Evolutionary conservation across 2,329 filamentous ascomycete genomes (phyloP), one percentile per base, ranked within the genome.

Genomic region (Botrytis deweyae): DNA sequence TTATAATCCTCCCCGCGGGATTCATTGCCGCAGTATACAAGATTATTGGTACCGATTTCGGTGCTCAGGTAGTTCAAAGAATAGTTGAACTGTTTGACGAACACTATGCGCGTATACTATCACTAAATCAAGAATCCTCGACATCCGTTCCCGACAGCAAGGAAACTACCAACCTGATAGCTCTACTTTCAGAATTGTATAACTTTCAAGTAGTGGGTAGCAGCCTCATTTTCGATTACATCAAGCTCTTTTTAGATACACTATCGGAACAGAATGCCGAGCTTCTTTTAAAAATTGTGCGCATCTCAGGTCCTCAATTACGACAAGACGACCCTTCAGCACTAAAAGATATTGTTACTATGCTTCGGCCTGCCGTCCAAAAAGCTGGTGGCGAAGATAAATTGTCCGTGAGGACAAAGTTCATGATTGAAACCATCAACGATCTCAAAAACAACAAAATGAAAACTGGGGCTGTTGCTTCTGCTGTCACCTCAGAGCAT

Each of bases 391-490:
- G 92, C 7, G 89, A 93, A 78, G 85, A 85, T 20, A 92, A 90
- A 33, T 85, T 97, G 42, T 95, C 94, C 1, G 93, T 95, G 16
- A 91, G 96, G 73, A 98, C 95, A 1, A 97, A 93, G 78, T 98
- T 98, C 83, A 98, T 98, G 95, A 93, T 99, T 70, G 95, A 98
- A 80, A 96, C 92, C 1, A 97, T 99, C 82, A 94, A 93, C 74
- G 93, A 97, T 79, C 86, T 99, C 44, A 97, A 97, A 82, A 97
- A 97, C 85, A 98, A 96, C 83, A 93, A 93, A 74, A 87, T 95
- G 80, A 98, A 95, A 82, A 90, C 91, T 22, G 90, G 90, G 25
- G 88, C 88, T 7, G 87, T 88, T 63, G 92, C 92, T 59, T 93
- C 93, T 1, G 89, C 88, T 4, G 86, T 97, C 9, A 89, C 91